Evolutionary conservation across 83 land plant genomes (phyloP), one percentile per base, ranked within the genome.

Genomic region (Picea abies): DNA sequence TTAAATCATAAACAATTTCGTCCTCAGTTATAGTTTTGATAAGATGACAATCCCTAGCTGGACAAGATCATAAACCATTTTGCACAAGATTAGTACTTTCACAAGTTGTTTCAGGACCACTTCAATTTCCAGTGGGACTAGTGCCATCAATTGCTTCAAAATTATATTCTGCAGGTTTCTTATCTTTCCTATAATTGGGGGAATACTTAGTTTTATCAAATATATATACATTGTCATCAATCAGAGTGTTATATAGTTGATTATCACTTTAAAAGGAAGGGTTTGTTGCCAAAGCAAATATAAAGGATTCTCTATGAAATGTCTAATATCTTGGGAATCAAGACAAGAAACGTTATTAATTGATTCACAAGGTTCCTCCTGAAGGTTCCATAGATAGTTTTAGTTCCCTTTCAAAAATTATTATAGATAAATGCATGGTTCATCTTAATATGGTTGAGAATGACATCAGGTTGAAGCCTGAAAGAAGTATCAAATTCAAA

Each of bases 401-500:
- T 71, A 71, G 35, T 37, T 71, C 23, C 76, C 49, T 71, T 41
- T 71, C 76, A 72, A 72, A 58, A 5, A 60, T 63, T 78, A 2
- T 78, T 78, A 29, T 22, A 25, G 37, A 78, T 23, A 60, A 8
- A 12, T 26, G 63, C 37, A 12, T 19, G 20, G 32, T 60, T 78
- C 3, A 58, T 23, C 37, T 60, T 72, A 72, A 11, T 41, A 56
- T 72, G 76, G 32, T 14, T 56, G 63, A 60, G 39, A 49, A 15
- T 23, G 25, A 39, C 61, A 78, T 78, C 79, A 12, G n/a, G 35
- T 39, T 56, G 79, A 14, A 78, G 79, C 11, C 63, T 60, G 12
- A 26, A 35, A 52, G 79, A 56, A 22, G 56, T 77, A 60, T 77
- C 62, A 77, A 77, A 63, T 58, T 41, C 79, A 25, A 37, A 58